These are phyloP conservation scores for Kwoniella newhampshirensis DNA, from an alignment of 768 basidiomycete species.

Conservation along the genomic window DNA sequence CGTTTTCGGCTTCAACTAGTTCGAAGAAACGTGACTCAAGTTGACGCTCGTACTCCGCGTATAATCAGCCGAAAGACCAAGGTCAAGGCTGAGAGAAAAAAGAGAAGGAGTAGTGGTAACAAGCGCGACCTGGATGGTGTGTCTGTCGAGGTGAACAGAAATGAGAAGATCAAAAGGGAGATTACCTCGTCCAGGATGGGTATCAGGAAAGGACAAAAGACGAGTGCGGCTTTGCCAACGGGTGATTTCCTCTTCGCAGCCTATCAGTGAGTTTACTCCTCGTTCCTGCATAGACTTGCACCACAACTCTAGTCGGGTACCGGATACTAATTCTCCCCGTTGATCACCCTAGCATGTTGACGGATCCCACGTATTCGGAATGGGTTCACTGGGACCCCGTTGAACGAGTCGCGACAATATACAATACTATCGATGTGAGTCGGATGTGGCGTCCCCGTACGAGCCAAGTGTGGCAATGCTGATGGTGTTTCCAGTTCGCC, in stretches of 20 bases:
- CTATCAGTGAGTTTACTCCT: too few relatives aligned
- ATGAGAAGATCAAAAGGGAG: not conserved
- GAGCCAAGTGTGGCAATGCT: not conserved
- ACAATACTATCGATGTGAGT: not conserved
- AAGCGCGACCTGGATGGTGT: too few relatives aligned
- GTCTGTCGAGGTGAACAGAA: too few relatives aligned
- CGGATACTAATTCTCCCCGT: too few relatives aligned
- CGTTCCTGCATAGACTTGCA: too few relatives aligned
- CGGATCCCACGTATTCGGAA: not conserved
- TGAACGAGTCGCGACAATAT: not conserved
- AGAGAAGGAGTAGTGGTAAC: too few relatives aligned
- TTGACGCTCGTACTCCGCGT: not conserved
- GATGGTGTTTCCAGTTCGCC: not conserved
- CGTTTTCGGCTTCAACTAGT: not conserved
- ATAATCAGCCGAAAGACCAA: not conserved
- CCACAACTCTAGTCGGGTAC: too few relatives aligned
- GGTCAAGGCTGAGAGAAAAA: not conserved
- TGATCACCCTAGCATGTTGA: not conserved
- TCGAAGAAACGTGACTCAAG: not conserved
- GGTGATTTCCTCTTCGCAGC: conserved; percentile 2
- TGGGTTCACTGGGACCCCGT: not conserved
- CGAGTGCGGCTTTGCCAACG: not conserved
- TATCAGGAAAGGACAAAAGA: not conserved
- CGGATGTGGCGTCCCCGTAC: not conserved
- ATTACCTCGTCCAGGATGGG: not conserved